A percentile compares a stretch with the other conserved stretches of the same genome.
phyloP scores from a whole-genome alignment of 306 rosid genomes.

The Astragalus membranaceus region DNA sequence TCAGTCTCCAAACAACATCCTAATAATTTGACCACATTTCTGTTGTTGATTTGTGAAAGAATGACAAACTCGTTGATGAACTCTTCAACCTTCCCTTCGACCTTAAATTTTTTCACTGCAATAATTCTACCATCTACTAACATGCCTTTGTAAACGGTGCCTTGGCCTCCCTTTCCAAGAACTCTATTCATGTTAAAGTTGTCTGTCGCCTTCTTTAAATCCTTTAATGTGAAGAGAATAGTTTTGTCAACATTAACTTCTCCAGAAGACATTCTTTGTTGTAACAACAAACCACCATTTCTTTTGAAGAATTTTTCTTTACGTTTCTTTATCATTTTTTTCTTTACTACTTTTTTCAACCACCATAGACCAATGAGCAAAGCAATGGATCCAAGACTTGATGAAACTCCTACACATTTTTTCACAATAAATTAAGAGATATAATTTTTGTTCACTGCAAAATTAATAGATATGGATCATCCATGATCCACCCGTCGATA shows the following conservation, averaged over 20 bases:
- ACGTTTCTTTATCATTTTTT: not conserved
- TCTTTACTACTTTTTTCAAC: constrained; percentile 1
- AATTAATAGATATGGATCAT: too few species aligned
- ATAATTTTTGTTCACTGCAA: too few species aligned
- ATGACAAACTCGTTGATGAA: constrained; percentile 31
- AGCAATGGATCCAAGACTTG: constrained; percentile 25
- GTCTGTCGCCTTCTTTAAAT: constrained; percentile 31
- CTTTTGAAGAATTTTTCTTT: constrained; percentile 26
- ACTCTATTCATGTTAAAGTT: constrained; percentile 21
- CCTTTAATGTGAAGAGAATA: constrained; percentile 13
- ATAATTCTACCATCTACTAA: not conserved
- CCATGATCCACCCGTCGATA: too few species aligned
- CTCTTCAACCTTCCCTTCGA: constrained; percentile 26
- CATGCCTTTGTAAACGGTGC: constrained; percentile 5
- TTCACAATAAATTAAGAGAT: not conserved
- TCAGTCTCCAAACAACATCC: not conserved
- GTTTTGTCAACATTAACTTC: constrained; percentile 17
- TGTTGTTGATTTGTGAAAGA: not conserved
- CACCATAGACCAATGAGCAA: constrained; percentile 12
- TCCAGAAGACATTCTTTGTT: not conserved
- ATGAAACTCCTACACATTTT: constrained; percentile 19
- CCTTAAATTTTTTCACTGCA: constrained; percentile 25
- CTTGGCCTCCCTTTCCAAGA: constrained; percentile 41
- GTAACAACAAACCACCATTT: not conserved
- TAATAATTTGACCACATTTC: not conserved